Percentiles rank a stretch among this genome's conserved stretches.
Conservation (phyloP, 2,329 filamentous ascomycete species). For the Cladophialophora exuberans region DNA sequence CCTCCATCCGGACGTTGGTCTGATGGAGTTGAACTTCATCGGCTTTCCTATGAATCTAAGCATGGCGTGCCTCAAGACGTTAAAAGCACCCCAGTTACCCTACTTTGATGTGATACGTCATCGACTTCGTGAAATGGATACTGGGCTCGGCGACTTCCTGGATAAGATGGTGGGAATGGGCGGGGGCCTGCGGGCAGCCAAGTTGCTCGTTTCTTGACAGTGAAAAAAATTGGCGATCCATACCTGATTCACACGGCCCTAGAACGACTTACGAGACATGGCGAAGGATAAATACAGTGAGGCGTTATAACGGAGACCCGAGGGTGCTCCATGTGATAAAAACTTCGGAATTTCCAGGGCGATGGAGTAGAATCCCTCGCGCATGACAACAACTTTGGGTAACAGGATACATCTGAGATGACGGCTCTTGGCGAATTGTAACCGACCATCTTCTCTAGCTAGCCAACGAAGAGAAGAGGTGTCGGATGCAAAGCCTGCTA, state of each 20-base stretch:
- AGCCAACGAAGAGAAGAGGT: too few species aligned
- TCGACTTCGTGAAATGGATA: neutral
- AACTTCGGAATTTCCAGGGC: too few species aligned
- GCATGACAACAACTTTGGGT: too few species aligned
- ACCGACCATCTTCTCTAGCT: too few species aligned
- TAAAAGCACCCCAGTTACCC: neutral
- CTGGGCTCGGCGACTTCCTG: neutral
- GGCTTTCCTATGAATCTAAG: slow-evolving; percentile 4
- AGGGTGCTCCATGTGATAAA: too few species aligned
- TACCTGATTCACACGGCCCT: neutral
- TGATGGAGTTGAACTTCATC: slow-evolving; percentile 4
- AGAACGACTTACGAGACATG: too few species aligned
- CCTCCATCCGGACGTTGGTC: slow-evolving; percentile 1
- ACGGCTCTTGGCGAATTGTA: too few species aligned
- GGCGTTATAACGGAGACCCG: too few species aligned
- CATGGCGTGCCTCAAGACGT: neutral
- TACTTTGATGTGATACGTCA: neutral
- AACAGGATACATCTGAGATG: too few species aligned
- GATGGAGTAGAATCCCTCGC: too few species aligned
- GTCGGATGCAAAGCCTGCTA: too few species aligned
- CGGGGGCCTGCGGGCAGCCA: neutral
- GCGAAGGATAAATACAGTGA: too few species aligned
- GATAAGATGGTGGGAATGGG: neutral
- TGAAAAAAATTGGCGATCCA: neutral
- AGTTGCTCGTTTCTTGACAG: neutral